A percentile compares a stretch with the other conserved stretches of the same genome.
These are phyloP conservation scores for Emergomyces orientalis DNA, from an alignment of 2,329 filamentous ascomycete genomes.

Conservation along the genomic window DNA sequence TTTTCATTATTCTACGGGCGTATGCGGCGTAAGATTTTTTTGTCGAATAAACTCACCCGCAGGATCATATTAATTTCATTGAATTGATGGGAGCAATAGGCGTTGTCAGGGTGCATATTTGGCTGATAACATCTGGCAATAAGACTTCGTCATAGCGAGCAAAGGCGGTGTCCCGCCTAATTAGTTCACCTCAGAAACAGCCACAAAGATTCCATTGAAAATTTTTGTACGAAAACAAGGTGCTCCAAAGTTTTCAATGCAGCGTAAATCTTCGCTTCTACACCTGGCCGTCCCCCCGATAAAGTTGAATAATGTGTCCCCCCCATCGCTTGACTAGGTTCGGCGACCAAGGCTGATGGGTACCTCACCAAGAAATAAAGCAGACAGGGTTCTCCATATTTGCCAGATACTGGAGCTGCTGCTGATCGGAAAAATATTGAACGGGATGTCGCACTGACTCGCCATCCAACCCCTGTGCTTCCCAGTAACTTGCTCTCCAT, in stretches of 20 bases:
- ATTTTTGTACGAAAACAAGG: neutral
- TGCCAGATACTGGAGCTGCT: neutral
- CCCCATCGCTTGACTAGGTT: too few species aligned
- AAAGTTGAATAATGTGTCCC: neutral
- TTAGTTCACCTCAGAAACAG: too few species aligned
- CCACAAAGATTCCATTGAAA: neutral
- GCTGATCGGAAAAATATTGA: neutral
- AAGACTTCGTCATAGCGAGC: neutral
- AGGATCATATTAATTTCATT: too few species aligned
- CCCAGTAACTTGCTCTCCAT: neutral
- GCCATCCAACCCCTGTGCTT: neutral
- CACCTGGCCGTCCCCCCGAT: neutral
- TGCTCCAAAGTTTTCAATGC: neutral
- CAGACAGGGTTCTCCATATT: conserved; percentile 1
- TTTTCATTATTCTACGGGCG: neutral
- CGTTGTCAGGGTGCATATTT: too few species aligned
- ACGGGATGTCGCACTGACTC: neutral
- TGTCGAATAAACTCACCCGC: too few species aligned
- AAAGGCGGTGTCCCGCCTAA: too few species aligned
- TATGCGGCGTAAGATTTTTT: neutral
- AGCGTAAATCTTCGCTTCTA: too few species aligned
- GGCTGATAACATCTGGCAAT: neutral
- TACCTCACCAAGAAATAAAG: neutral
- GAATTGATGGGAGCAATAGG: too few species aligned
- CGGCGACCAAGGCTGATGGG: neutral